Percentiles rank a stretch among this genome's conserved stretches.
phyloP scores from a whole-genome alignment of 2,329 filamentous ascomycete genomes.

The Davidsoniella virescens region DNA sequence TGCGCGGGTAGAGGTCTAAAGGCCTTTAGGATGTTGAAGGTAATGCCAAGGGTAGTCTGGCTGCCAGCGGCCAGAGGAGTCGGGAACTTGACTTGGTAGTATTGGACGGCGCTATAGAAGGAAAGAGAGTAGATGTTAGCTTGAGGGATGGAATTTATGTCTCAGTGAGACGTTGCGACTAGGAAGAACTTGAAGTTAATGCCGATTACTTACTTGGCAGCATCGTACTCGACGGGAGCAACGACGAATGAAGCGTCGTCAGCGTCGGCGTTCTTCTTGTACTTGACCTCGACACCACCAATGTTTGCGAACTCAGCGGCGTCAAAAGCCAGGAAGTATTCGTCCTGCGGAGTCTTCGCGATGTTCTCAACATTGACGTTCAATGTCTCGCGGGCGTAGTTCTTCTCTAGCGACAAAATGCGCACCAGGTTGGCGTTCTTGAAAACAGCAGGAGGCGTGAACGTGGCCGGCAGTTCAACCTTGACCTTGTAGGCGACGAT shows the following conservation, averaged over 20 bases:
- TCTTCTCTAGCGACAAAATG: constrained; percentile 83
- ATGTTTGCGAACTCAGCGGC: constrained; percentile 57
- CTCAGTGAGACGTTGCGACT: too few species aligned
- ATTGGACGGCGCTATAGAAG: constrained; percentile 48
- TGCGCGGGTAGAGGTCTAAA: constrained; percentile 63
- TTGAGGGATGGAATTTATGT: too few species aligned
- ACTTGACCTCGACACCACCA: constrained; percentile 78
- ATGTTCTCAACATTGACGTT: constrained; percentile 92
- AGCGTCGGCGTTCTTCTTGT: constrained; percentile 63
- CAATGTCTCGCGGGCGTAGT: constrained; percentile 74
- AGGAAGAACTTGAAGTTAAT: too few species aligned
- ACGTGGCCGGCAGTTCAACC: constrained; percentile 44
- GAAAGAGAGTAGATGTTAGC: constrained; percentile 13
- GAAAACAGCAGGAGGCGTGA: constrained; percentile 70
- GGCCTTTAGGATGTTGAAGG: constrained; percentile 66
- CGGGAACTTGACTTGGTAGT: constrained; percentile 70
- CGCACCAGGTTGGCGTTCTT: constrained; percentile 87
- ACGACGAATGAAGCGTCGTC: constrained; percentile 37
- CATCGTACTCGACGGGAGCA: constrained; percentile 48
- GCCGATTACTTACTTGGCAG: constrained; percentile 33
- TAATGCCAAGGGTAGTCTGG: constrained; percentile 76
- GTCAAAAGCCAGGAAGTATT: constrained; percentile 86
- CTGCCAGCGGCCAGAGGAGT: constrained; percentile 56
- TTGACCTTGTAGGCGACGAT: constrained; percentile 35
- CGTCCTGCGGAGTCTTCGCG: constrained; percentile 58